phyloP scores from a whole-genome alignment of 2,329 filamentous ascomycete species.

The Botrytis byssoidea region DNA sequence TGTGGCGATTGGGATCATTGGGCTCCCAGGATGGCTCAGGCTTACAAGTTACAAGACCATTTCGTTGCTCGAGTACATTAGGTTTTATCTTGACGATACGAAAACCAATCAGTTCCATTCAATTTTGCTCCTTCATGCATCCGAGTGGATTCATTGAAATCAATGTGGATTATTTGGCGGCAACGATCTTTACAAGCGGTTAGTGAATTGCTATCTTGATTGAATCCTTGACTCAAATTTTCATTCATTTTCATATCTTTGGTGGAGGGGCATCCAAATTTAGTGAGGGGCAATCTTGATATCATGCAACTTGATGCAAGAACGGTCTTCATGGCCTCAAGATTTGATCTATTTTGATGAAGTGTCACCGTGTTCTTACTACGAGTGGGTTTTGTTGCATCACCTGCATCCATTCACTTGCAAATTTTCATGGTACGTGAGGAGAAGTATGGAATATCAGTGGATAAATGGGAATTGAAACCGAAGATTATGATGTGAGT shows the following conservation, averaged over 20 bases:
- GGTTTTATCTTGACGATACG: background rate
- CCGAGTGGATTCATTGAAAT: background rate
- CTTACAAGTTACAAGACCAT: background rate
- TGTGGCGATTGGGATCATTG: conserved; percentile 10
- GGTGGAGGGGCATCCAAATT: conserved; percentile 9
- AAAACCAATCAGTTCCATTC: background rate
- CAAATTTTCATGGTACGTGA: conserved; percentile 13
- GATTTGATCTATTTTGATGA: conserved; percentile 7
- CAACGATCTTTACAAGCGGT: background rate
- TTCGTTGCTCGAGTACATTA: background rate
- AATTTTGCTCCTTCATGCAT: background rate
- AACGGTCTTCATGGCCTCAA: background rate
- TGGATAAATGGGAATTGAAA: background rate
- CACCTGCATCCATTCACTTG: conserved; percentile 1
- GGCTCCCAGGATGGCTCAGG: conserved; percentile 5
- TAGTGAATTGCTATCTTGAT: background rate
- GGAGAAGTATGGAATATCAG: background rate
- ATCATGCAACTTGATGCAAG: conserved; percentile 8
- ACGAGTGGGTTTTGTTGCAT: conserved; percentile 8
- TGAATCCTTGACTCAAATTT: background rate
- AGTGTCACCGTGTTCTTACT: conserved; percentile 2
- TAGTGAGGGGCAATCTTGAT: conserved; percentile 10
- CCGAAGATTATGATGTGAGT: background rate
- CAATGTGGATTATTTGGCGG: background rate
- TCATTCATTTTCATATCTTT: conserved; percentile 1